A percentile compares a stretch with the other conserved stretches of the same genome.
These are phyloP conservation scores for Toxicodendron radicans DNA, from an alignment of 345 rosid species.

Conservation along the genomic window DNA sequence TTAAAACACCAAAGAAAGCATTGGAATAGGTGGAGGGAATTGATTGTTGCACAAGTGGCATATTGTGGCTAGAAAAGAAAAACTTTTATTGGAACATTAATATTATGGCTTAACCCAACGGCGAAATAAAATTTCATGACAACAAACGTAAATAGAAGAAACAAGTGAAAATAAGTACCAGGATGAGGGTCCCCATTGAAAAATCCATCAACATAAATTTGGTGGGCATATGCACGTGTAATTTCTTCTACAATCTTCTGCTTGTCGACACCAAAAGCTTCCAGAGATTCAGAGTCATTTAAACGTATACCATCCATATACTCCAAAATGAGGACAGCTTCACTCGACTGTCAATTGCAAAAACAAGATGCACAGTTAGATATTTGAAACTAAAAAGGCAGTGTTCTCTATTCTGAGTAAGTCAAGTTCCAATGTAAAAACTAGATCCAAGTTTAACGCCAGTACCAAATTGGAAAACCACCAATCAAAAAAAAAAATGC, in stretches of 20 bases:
- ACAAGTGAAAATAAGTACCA: slow-evolving; percentile 39
- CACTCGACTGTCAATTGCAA: slow-evolving; percentile 63
- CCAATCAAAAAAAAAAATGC: neutral
- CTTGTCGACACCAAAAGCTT: slow-evolving; percentile 71
- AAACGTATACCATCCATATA: slow-evolving; percentile 97
- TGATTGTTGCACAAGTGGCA: neutral
- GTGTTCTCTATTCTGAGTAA: neutral
- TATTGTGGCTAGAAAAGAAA: neutral
- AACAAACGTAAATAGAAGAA: neutral
- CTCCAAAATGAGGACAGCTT: slow-evolving; percentile 83
- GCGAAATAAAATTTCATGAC: neutral
- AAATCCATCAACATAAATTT: slow-evolving; percentile 94
- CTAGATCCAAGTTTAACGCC: neutral
- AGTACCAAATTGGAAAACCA: neutral
- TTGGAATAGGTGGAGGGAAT: neutral
- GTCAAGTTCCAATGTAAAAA: neutral
- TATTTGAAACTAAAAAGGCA: slow-evolving; percentile 1
- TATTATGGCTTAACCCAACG: neutral
- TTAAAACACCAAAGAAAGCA: slow-evolving; percentile 16
- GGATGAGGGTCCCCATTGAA: slow-evolving; percentile 99
- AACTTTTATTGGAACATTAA: neutral
- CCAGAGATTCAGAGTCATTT: slow-evolving; percentile 72
- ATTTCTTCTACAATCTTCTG: slow-evolving; percentile 93
- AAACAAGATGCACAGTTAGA: slow-evolving; percentile 19
- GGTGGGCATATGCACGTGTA: slow-evolving; percentile 97